Evolutionary conservation across 306 rosid genomes (phyloP).

Genomic region (Phaseolus lunatus): DNA sequence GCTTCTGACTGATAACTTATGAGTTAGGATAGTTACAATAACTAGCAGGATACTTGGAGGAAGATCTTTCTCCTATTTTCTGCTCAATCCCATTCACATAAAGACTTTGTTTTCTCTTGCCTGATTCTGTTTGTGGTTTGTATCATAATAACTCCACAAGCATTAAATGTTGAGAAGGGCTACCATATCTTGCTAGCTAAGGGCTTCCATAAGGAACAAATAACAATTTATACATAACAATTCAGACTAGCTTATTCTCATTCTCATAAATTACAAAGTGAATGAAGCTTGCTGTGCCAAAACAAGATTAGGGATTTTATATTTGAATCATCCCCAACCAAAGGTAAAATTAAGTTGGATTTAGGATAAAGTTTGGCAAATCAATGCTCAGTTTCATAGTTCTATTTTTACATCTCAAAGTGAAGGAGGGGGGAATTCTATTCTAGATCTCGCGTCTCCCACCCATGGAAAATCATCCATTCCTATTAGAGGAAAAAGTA

Average conservation of each 20-base stretch:
- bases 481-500: background rate
- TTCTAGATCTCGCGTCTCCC: background rate
- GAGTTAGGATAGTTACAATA: background rate
- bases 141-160: slow-evolving; percentile 25
- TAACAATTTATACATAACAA: background rate
- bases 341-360: slow-evolving; percentile 1
- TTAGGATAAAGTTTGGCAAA: background rate
- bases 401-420: background rate
- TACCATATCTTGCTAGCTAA: slow-evolving; percentile 21
- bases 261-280: background rate
- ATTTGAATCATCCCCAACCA: slow-evolving; percentile 10
- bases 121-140: background rate
- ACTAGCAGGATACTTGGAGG: background rate
- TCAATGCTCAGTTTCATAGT: slow-evolving; percentile 1
- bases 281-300: background rate
- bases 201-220: slow-evolving; percentile 10
- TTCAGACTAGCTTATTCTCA: background rate
- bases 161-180: slow-evolving; percentile 16
- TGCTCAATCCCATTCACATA: background rate
- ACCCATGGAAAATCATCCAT: background rate
- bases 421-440: background rate
- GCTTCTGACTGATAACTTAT: background rate
- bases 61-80: slow-evolving; percentile 6
- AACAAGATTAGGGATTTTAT: background rate
- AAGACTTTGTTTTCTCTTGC: background rate